Evolutionary conservation across 169 alveolate species (phyloP), one percentile per base, ranked within the genome.

Genomic region (Babesia bovis): DNA sequence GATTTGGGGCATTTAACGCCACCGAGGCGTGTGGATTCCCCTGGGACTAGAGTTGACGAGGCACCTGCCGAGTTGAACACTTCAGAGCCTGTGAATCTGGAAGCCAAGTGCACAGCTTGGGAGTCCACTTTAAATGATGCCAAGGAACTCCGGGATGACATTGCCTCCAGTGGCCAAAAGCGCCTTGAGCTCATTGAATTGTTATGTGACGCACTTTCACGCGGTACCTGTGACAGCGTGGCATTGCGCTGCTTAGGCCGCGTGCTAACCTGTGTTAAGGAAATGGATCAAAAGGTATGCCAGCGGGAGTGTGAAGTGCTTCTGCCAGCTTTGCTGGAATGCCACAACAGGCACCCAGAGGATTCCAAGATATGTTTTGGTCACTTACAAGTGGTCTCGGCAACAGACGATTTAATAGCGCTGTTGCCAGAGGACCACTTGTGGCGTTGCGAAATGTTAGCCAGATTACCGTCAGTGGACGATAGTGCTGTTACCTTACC

Each of bases 81-180:
- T n/a, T n/a, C n/a, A n/a, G n/a, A n/a, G n/a, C n/a, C n/a, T n/a
- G n/a, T n/a, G n/a, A n/a, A n/a, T n/a, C 12, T 66, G 35, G 36
- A 61, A 19, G 56, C 61, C 19, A 47, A 76, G 4, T 75, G 85
- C 23, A n/a, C 17, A 28, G 61, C 35, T 30, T 75, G 85, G 85
- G 67, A 66, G 28, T 40, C 58, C n/a, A 50, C 30, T 28, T 30
- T 75, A 28, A 53, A 28, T 42, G 56, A 75, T 19, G 47, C 66
- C 32, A 32, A 21, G 21, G 70, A 60, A 28, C 23, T 38, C 36
- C 55, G 35, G 17, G 42, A 52, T 13, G 40, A 30, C 28, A 53
- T 66, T 57, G 26, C 66, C 6, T 12, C 59, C 9, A 73, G 74
- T 6, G 72, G 35, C 4, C 25, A 51, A 1, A 25, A 45, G 23